These are phyloP conservation scores for Capsicum chinense DNA, from an alignment of 257 asterid genomes.

Conservation along the genomic window DNA sequence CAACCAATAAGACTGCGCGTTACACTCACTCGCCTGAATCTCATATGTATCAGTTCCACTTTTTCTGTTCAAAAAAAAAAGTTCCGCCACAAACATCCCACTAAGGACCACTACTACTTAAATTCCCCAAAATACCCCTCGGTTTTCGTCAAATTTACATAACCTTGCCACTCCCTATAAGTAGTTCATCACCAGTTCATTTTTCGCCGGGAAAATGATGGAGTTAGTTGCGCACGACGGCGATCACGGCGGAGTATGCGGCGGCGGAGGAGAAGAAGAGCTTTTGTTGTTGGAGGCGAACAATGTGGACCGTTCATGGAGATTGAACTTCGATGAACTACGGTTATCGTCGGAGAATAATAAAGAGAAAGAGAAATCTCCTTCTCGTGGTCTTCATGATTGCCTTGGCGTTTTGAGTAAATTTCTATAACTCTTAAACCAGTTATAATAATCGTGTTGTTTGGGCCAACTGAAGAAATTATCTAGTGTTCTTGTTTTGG, in stretches of 20 bases:
- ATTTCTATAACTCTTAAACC: background rate
- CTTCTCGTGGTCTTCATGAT: constrained; percentile 49
- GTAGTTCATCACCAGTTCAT: background rate
- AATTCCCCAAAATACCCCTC: constrained; percentile 14
- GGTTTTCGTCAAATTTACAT: constrained; percentile 19
- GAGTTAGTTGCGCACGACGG: constrained; percentile 38
- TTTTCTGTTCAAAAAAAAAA: background rate
- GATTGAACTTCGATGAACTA: constrained; percentile 52
- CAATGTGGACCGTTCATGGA: constrained; percentile 52
- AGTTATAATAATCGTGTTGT: background rate
- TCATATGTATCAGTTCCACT: background rate
- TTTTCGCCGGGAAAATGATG: background rate
- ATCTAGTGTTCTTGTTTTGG: too few species aligned
- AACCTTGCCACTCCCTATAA: background rate
- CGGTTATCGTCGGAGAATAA: constrained; percentile 43
- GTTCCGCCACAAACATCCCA: background rate
- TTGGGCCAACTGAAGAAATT: too few species aligned
- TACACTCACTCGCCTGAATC: background rate
- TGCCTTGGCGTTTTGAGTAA: constrained; percentile 56
- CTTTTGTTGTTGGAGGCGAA: constrained; percentile 41
- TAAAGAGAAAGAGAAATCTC: constrained; percentile 54
- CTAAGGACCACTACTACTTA: constrained; percentile 13
- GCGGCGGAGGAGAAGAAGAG: constrained; percentile 40
- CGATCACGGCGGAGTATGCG: constrained; percentile 33
- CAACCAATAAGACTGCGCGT: background rate